Base-by-base conservation (phyloP, 805 yeast species). In the Candida nanaspora region DNA sequence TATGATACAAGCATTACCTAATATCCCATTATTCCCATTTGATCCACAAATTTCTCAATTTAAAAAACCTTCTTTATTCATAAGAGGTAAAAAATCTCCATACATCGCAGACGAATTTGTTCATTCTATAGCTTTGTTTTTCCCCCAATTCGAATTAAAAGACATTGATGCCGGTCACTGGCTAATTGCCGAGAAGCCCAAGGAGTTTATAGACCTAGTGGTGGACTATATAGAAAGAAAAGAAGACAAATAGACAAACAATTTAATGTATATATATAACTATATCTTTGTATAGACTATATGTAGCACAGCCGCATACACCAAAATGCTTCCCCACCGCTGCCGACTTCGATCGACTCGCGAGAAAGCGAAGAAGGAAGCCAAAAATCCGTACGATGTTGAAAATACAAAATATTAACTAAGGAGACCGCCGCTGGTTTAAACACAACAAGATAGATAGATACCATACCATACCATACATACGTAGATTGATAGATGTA, bases 141-240 rank as follows among this genome's bases (percentile, higher is more conserved):
- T 87, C 63, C 97, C 97, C 0, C 66, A 69, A 21, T 87, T 87
- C 53, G 84, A 78, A 45, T 62, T 85, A 13, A 68, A 74, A 35
- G 95, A 84, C 53, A 66, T 93, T 20, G 81, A 86, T 16, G 76
- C 89, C 0, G 96, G 96, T 2, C 98, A 91, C 60, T 91, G 97
- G 96, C 75, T 89, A 14, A 86, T 86, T 48, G 77, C 86, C 32
- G 97, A 91, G 55, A 82, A 82, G 49, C 96, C 98, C 1, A 51
- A 66, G 7, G 94, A 82, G 53, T 87, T 91, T 47, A 66, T 86
- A 20, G 75, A 69, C 3, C 62, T 65, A 6, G 76, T 85, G 14
- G 69, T 68, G 23, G 82, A 81, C 23, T 89, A 79, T 62, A 68
- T 86, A 6, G 78, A 76, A 42, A 56, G 47, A 14, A 46, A 50